Conservation (phyloP, 257 asterid species). For the Petunia axillaris region DNA sequence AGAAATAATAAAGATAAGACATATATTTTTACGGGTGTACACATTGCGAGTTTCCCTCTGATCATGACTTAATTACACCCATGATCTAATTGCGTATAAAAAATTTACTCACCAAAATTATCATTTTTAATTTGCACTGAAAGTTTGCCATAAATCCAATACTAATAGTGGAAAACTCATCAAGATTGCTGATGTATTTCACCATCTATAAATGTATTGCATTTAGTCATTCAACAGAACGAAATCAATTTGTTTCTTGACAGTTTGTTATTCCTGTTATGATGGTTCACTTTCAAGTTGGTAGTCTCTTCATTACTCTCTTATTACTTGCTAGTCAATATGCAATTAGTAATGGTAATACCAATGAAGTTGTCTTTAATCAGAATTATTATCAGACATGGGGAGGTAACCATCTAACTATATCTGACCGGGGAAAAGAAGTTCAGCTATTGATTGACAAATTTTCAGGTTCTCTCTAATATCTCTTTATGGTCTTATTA, state of each 20-base stretch:
- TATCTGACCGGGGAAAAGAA: conserved; percentile 24
- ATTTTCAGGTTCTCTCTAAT: conserved; percentile 12
- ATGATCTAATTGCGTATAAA: neutral
- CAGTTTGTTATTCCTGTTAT: neutral
- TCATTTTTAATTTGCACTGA: neutral
- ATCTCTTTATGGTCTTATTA: neutral
- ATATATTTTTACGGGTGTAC: neutral
- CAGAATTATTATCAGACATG: conserved; percentile 23
- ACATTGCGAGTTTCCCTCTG: neutral
- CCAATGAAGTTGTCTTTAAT: neutral
- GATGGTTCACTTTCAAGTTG: neutral
- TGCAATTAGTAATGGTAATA: neutral
- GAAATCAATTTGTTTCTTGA: neutral
- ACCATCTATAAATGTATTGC: neutral
- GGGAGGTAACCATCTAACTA: conserved; percentile 32
- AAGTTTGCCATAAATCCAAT: neutral
- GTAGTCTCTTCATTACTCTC: neutral
- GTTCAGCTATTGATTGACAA: conserved; percentile 33
- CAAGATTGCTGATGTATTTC: no score
- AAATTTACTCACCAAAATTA: neutral
- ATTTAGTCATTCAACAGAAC: conserved; percentile 4
- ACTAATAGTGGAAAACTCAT: neutral
- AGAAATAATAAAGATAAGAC: neutral
- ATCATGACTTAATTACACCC: no score
- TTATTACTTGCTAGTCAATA: conserved; percentile 11